These are phyloP conservation scores for Akanthomyces lecanii DNA, from an alignment of 2,329 filamentous ascomycete genomes.

Conservation along the genomic window DNA sequence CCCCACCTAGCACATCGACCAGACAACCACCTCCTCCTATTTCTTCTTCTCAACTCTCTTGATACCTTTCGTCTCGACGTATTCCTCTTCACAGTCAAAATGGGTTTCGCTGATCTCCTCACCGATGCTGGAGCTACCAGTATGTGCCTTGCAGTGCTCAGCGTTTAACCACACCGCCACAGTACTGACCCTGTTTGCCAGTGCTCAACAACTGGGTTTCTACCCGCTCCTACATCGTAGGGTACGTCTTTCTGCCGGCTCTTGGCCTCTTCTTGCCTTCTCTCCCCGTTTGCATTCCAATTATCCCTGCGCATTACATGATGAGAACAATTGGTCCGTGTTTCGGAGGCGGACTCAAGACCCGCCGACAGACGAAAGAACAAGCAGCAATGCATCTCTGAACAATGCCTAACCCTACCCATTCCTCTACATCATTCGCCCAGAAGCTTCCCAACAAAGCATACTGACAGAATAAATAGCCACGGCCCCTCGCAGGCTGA, in stretches of 20 bases:
- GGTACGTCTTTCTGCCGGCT: conserved; percentile 53
- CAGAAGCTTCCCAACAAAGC: background rate
- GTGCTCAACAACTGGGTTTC: conserved; percentile 69
- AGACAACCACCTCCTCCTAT: conserved; percentile 30
- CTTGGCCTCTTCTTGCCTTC: background rate
- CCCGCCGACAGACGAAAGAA: conserved; percentile 74
- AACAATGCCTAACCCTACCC: conserved; percentile 31
- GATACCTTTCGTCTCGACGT: conserved; percentile 23
- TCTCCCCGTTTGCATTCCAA: background rate
- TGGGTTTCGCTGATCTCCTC: conserved; percentile 67
- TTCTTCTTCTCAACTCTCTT: conserved; percentile 29
- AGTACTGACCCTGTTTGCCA: conserved; percentile 36
- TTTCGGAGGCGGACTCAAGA: conserved; percentile 93
- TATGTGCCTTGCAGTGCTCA: conserved; percentile 28
- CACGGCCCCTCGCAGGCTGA: conserved; percentile 83
- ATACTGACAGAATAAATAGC: conserved; percentile 29
- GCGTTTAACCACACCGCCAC: conserved; percentile 25
- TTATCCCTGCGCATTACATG: conserved; percentile 32
- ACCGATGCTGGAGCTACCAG: conserved; percentile 58
- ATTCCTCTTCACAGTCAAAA: conserved; percentile 39
- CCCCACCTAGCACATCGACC: conserved; percentile 38
- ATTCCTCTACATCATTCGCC: background rate
- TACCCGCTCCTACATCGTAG: conserved; percentile 76
- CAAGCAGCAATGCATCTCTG: conserved; percentile 77
- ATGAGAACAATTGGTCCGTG: conserved; percentile 94